Percentiles rank a stretch among this genome's conserved stretches.
Conservation (phyloP, 2,329 filamentous ascomycete species). For the Ceratocystis albifundus region DNA sequence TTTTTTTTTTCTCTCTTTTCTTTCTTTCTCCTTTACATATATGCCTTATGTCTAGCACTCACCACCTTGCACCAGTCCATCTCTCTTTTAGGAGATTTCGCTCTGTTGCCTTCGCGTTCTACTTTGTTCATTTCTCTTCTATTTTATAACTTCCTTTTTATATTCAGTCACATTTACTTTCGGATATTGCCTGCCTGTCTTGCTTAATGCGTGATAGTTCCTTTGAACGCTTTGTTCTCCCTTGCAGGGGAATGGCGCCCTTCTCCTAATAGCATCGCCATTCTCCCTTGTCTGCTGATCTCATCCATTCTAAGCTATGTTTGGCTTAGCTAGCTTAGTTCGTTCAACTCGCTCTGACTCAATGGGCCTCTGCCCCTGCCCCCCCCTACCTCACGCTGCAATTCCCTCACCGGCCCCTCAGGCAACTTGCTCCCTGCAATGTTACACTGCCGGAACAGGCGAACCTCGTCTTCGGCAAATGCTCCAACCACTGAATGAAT, state of each 20-base stretch:
- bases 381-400: not conserved
- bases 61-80: too few relatives aligned
- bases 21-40: too few relatives aligned
- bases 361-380: too few relatives aligned
- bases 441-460: conserved; percentile 69
- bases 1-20: too few relatives aligned
- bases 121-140: not conserved
- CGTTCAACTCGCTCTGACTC: too few relatives aligned
- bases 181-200: not conserved
- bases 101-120: not conserved
- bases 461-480: conserved; percentile 60
- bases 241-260: not conserved
- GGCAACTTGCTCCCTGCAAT: conserved; percentile 54
- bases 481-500: conserved; percentile 65
- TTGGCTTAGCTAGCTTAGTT: too few relatives aligned
- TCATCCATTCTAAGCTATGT: too few relatives aligned
- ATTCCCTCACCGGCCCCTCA: conserved; percentile 34
- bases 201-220: conserved; percentile 6
- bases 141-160: not conserved
- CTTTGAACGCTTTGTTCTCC: not conserved
- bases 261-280: not conserved
- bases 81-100: too few relatives aligned
- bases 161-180: not conserved
- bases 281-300: too few relatives aligned
- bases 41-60: too few relatives aligned